Evolutionary conservation across 306 rosid genomes (phyloP).

Genomic region (Dalbergia oliveri): DNA sequence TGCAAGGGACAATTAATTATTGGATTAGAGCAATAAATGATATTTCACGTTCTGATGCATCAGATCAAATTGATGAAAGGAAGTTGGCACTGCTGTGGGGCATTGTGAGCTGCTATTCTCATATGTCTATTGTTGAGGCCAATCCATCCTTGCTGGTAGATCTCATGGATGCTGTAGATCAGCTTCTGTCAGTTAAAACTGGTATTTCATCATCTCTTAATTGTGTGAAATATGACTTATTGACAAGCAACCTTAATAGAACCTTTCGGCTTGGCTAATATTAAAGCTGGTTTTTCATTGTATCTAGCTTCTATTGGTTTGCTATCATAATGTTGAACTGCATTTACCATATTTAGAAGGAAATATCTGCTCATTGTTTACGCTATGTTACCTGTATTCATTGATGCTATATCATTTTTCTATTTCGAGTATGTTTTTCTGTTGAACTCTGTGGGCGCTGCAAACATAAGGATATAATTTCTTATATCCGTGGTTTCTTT

Average conservation of each 20-base stretch:
- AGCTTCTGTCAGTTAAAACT: conserved; percentile 53
- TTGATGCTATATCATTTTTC: conserved; percentile 36
- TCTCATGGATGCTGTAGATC: conserved; percentile 71
- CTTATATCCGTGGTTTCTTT: conserved; percentile 5
- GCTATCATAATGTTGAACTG: conserved; percentile 21
- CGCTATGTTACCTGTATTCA: conserved; percentile 6
- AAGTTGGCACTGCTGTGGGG: conserved; percentile 82
- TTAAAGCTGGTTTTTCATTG: conserved; percentile 29
- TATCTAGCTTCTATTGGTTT: conserved; percentile 6
- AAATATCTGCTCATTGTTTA: conserved; percentile 18
- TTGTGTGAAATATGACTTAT: conserved; percentile 30
- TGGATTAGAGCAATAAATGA: conserved; percentile 60
- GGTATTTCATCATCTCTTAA: conserved; percentile 55
- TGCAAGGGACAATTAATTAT: conserved; percentile 51
- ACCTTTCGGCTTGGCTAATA: conserved; percentile 19
- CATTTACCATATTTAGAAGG: background rate
- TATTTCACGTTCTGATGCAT: conserved; percentile 43
- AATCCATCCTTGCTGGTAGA: conserved; percentile 62
- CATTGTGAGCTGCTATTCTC: conserved; percentile 71
- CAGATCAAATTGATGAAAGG: conserved; percentile 58
- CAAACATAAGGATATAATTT: conserved; percentile 9
- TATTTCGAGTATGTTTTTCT: conserved; percentile 7
- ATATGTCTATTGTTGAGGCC: conserved; percentile 53
- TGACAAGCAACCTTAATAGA: conserved; percentile 20
- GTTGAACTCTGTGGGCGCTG: conserved; percentile 11